Percentiles rank a stretch among this genome's conserved stretches.
phyloP scores from a whole-genome alignment of 1,284 basidiomycete species.

The Stygiomarasmius scandens region DNA sequence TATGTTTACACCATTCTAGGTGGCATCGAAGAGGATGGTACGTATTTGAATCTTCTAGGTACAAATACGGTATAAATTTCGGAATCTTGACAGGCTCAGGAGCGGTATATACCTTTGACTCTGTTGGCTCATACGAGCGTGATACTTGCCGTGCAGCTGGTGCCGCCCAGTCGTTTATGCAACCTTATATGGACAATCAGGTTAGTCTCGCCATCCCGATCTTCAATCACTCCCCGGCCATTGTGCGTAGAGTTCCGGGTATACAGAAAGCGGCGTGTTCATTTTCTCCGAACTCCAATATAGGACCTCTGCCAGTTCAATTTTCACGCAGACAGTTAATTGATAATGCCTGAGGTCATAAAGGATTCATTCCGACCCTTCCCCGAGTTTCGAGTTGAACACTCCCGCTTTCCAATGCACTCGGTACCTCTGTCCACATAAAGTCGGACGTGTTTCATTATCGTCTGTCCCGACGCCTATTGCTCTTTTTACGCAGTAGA shows the following conservation, averaged over 20 bases:
- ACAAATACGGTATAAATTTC: slow-evolving; percentile 1
- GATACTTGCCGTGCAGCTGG: slow-evolving; percentile 94
- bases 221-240: too few species aligned
- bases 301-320: too few species aligned
- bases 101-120: slow-evolving; percentile 96
- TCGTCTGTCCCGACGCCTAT: slow-evolving; percentile 9
- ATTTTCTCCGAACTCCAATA: too few species aligned
- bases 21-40: slow-evolving; percentile 93
- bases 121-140: slow-evolving; percentile 93
- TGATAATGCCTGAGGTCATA: too few species aligned
- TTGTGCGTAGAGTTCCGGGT: not conserved
- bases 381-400: slow-evolving; percentile 39
- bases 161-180: slow-evolving; percentile 86
- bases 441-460: too few species aligned
- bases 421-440: too few species aligned
- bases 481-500: slow-evolving; percentile 14
- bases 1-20: slow-evolving; percentile 95
- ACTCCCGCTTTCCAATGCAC: not conserved
- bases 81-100: slow-evolving; percentile 70
- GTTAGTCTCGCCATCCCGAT: slow-evolving; percentile 46
- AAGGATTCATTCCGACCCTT: too few species aligned
- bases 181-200: slow-evolving; percentile 97
- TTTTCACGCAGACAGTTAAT: too few species aligned
- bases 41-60: slow-evolving; percentile 32
- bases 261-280: too few species aligned